Conservation (phyloP, 2,329 filamentous ascomycete genomes). For the Fonsecaea erecta region DNA sequence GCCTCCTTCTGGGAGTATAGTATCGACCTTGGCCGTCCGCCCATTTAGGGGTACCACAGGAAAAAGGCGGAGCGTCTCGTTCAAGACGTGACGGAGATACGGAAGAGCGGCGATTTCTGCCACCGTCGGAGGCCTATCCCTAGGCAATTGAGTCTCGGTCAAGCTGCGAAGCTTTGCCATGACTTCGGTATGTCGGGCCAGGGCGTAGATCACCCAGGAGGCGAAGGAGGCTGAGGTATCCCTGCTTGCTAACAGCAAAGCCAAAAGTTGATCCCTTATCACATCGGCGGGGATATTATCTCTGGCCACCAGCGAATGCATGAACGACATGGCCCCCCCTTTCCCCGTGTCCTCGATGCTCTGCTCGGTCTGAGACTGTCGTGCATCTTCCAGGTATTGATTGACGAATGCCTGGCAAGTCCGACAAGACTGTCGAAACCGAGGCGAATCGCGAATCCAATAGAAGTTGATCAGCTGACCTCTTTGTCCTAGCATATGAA, state of each 20-base stretch:
- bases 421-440: conserved; percentile 40
- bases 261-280: conserved; percentile 41
- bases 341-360: conserved; percentile 27
- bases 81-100: conserved; percentile 34
- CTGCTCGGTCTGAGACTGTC: neutral
- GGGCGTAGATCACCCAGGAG: conserved; percentile 40
- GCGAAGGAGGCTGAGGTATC: conserved; percentile 45
- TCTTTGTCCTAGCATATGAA: conserved; percentile 42
- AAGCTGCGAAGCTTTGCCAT: conserved; percentile 19
- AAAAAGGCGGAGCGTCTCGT: conserved; percentile 49
- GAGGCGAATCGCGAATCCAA: conserved; percentile 46
- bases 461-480: conserved; percentile 42
- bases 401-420: conserved; percentile 10
- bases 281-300: conserved; percentile 31
- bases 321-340: conserved; percentile 32
- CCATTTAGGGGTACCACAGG: conserved; percentile 47
- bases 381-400: conserved; percentile 11
- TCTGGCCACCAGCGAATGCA: conserved; percentile 32
- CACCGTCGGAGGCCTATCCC: conserved; percentile 20
- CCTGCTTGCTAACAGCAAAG: conserved; percentile 43
- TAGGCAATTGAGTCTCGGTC: conserved; percentile 32
- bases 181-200: conserved; percentile 37
- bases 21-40: conserved; percentile 47
- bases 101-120: conserved; percentile 13
- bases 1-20: conserved; percentile 54